Conservation (phyloP, 106 monocot species). For the Agapanthus africanus region DNA sequence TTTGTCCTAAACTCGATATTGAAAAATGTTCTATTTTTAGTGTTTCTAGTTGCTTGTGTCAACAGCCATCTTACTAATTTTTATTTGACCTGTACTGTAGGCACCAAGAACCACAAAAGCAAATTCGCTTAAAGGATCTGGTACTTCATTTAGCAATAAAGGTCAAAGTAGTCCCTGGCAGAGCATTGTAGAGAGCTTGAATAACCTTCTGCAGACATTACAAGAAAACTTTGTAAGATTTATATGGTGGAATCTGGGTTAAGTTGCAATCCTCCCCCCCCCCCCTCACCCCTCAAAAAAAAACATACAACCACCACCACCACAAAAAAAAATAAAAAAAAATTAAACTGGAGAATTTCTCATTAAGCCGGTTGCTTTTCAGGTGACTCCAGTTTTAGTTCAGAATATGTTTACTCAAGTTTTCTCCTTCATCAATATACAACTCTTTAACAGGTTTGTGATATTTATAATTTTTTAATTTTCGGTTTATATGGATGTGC, state of each 20-base stretch:
- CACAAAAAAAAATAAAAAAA: too few species aligned
- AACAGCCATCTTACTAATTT: not conserved
- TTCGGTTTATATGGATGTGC: not conserved
- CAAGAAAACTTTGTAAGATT: constrained; percentile 86
- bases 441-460: constrained; percentile 87
- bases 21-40: not conserved
- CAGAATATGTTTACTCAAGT: constrained; percentile 74
- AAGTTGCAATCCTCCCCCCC: not conserved
- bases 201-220: constrained; percentile 58
- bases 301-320: too few species aligned
- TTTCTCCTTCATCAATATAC: constrained; percentile 86
- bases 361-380: constrained; percentile 12
- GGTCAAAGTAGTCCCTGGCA: constrained; percentile 65
- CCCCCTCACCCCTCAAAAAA: too few species aligned
- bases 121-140: constrained; percentile 44
- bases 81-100: constrained; percentile 25
- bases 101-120: constrained; percentile 60
- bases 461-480: not conserved
- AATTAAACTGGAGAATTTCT: not conserved
- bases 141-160: constrained; percentile 60
- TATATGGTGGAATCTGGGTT: constrained; percentile 6
- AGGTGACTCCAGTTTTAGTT: constrained; percentile 67
- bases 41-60: not conserved
- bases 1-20: too few species aligned
- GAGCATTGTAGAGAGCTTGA: constrained; percentile 54